Percentiles rank a stretch among this genome's conserved stretches.
phyloP scores from a whole-genome alignment of 2,329 filamentous ascomycete genomes.

The Sclerotinia glacialis region DNA sequence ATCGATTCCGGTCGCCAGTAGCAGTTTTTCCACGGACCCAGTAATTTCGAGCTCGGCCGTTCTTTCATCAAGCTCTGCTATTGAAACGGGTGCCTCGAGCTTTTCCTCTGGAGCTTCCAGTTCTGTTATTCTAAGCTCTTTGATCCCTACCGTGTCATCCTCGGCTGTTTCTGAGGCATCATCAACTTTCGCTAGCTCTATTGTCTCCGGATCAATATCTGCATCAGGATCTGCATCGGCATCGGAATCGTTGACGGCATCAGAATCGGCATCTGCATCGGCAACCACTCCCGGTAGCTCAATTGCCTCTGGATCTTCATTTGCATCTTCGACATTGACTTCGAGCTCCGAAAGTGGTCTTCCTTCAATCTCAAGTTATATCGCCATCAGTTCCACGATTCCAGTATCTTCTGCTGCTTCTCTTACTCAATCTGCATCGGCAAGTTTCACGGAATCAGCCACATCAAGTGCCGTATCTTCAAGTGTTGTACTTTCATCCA shows the following conservation, averaged over 20 bases:
- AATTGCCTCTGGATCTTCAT: not conserved
- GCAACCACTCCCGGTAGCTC: not conserved
- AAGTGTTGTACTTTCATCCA: not conserved
- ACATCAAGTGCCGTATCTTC: not conserved
- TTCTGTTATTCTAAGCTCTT: not conserved
- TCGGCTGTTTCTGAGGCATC: no score
- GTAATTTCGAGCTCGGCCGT: not conserved
- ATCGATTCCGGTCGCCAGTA: not conserved
- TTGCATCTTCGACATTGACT: not conserved
- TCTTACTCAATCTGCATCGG: not conserved
- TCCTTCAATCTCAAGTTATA: not conserved
- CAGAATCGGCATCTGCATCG: not conserved
- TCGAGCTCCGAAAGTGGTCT: not conserved
- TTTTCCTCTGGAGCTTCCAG: not conserved
- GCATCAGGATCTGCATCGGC: not conserved
- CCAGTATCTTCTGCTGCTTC: not conserved
- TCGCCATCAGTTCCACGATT: not conserved
- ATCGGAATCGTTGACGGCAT: no score
- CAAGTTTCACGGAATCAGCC: not conserved
- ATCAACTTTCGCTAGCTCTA: no score
- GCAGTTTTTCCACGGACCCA: not conserved
- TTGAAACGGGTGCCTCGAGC: not conserved
- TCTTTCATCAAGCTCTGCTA: not conserved
- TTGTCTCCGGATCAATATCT: not conserved
- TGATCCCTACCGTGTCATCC: no score